Conservation (phyloP, 1,139 yeast species). For the Candida pseudoviswanathii region DNA sequence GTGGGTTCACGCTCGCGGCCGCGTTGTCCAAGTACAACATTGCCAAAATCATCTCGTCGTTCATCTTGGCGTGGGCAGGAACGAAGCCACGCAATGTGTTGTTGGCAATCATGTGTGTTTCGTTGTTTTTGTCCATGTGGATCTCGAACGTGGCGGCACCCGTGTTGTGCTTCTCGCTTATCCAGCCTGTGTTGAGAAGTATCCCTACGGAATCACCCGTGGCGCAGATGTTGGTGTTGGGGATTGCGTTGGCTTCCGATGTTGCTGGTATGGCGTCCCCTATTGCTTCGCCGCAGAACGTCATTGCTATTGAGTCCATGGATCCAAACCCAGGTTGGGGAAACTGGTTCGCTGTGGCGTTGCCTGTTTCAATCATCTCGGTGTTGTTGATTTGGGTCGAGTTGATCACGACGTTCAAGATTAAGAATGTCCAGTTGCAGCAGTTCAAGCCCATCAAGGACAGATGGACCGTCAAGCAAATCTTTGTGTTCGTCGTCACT, state of each 20-base stretch:
- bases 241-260: conserved; percentile 89
- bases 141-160: conserved; percentile 97
- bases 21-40: conserved; percentile 88
- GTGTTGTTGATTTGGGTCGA: conserved; percentile 71
- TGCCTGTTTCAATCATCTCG: conserved; percentile 72
- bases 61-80: conserved; percentile 79
- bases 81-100: conserved; percentile 79
- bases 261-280: conserved; percentile 97
- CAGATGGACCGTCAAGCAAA: conserved; percentile 69
- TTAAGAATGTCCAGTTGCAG: conserved; percentile 47
- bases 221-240: conserved; percentile 81
- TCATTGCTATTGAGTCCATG: conserved; percentile 87
- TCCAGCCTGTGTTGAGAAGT: conserved; percentile 84
- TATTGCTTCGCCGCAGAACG: conserved; percentile 93
- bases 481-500: conserved; percentile 68
- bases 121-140: conserved; percentile 90
- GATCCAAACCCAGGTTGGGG: conserved; percentile 92
- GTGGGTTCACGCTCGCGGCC: conserved; percentile 94
- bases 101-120: conserved; percentile 80
- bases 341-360: conserved; percentile 85
- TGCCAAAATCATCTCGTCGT: conserved; percentile 82
- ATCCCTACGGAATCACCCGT: conserved; percentile 77
- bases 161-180: conserved; percentile 83
- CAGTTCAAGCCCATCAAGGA: conserved; percentile 70
- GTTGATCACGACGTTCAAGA: conserved; percentile 66